A percentile compares a stretch with the other conserved stretches of the same genome.
These are phyloP conservation scores for Laburnicola sp. DNA, from an alignment of 2,329 filamentous ascomycete genomes.

Conservation along the genomic window DNA sequence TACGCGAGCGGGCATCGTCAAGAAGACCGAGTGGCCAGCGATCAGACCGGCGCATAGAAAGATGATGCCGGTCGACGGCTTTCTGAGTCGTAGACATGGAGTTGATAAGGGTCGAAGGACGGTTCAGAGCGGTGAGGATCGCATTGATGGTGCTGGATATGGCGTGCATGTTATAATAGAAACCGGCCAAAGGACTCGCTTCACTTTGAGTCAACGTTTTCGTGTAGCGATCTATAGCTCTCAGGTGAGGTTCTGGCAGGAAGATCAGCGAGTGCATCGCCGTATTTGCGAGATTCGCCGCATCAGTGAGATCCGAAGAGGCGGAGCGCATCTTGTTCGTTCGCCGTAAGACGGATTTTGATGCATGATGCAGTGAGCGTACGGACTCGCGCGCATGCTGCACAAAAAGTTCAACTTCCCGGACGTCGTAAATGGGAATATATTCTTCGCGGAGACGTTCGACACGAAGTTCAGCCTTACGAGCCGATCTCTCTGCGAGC, in stretches of 20 bases:
- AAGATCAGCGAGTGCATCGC: conserved; percentile 62
- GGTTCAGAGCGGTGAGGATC: conserved; percentile 75
- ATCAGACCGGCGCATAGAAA: conserved; percentile 71
- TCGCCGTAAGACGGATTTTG: conserved; percentile 77
- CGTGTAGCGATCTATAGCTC: conserved; percentile 73
- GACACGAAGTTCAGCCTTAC: conserved; percentile 79
- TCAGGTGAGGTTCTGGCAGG: conserved; percentile 68
- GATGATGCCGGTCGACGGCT: conserved; percentile 75
- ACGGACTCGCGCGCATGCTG: conserved; percentile 89
- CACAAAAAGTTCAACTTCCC: conserved; percentile 91
- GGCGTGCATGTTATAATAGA: conserved; percentile 76
- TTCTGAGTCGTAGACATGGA: conserved; percentile 75
- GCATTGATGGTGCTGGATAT: conserved; percentile 84
- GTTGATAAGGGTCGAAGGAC: conserved; percentile 75
- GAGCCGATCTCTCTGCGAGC: conserved; percentile 83
- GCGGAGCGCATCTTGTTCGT: conserved; percentile 73
- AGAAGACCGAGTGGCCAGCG: conserved; percentile 80
- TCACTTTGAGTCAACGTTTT: conserved; percentile 67
- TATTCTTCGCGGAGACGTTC: conserved; percentile 90
- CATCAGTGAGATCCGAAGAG: conserved; percentile 68
- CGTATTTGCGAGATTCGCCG: conserved; percentile 58
- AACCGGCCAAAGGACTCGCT: conserved; percentile 70
- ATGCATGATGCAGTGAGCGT: conserved; percentile 79
- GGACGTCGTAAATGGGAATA: conserved; percentile 75
- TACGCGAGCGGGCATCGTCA: conserved; percentile 81